Conservation (phyloP, 2,329 filamentous ascomycete genomes). For the Microthyrium microscopicum region DNA sequence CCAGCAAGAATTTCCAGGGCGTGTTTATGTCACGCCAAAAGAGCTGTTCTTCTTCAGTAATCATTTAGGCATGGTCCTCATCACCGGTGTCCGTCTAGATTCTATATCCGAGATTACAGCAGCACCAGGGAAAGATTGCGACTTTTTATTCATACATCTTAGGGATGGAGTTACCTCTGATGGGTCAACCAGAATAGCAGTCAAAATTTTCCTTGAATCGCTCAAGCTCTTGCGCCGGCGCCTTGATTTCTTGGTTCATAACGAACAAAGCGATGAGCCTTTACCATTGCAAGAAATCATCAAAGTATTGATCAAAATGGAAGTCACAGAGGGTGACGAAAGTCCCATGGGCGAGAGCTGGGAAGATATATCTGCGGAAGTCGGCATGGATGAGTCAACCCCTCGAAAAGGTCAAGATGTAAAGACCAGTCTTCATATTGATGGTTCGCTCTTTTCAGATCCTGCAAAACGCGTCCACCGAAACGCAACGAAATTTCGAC, state of each 20-base stretch:
- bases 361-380: conserved; percentile 58
- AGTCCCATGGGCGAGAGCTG: conserved; percentile 67
- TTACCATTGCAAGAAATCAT: conserved; percentile 49
- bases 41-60: conserved; percentile 96
- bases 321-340: conserved; percentile 32
- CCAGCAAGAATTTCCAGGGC: conserved; percentile 61
- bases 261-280: conserved; percentile 55
- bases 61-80: conserved; percentile 76
- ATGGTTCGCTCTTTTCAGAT: conserved; percentile 38
- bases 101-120: conserved; percentile 78
- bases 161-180: conserved; percentile 38
- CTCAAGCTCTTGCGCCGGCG: conserved; percentile 66
- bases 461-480: conserved; percentile 20
- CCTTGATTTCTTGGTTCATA: conserved; percentile 70
- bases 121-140: conserved; percentile 76
- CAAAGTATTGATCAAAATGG: conserved; percentile 56
- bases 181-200: conserved; percentile 56
- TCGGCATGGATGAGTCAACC: conserved; percentile 37
- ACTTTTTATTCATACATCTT: conserved; percentile 77
- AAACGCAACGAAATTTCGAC: conserved; percentile 54
- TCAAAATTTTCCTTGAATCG: conserved; percentile 88
- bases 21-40: conserved; percentile 73
- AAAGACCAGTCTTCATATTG: conserved; percentile 42
- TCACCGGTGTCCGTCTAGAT: conserved; percentile 59
- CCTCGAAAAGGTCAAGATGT: conserved; percentile 31